A percentile compares a stretch with the other conserved stretches of the same genome.
These are phyloP conservation scores for Stereum hirsutum DNA, from an alignment of 1,284 basidiomycete genomes.

Conservation along the genomic window DNA sequence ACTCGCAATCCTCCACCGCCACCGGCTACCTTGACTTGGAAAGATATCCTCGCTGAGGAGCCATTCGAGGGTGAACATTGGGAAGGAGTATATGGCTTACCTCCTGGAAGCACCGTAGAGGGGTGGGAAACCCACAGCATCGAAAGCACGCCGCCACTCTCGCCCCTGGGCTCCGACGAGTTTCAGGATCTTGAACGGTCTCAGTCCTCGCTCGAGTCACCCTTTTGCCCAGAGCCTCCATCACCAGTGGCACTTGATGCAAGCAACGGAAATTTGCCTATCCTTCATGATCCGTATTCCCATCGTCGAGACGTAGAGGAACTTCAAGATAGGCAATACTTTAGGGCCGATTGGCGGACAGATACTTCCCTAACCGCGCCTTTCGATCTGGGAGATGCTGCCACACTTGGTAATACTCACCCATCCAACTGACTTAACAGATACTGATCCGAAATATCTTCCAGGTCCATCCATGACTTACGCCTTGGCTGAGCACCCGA, in stretches of 20 bases:
- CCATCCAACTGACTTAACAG: background rate
- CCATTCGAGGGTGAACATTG: slow-evolving; percentile 75
- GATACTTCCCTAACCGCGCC: slow-evolving; percentile 29
- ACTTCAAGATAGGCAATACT: slow-evolving; percentile 56
- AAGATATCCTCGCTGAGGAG: slow-evolving; percentile 66
- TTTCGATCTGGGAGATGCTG: slow-evolving; percentile 58
- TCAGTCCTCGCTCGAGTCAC: slow-evolving; percentile 36
- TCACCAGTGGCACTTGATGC: slow-evolving; percentile 3
- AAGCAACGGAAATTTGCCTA: slow-evolving; percentile 5
- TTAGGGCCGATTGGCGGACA: slow-evolving; percentile 52
- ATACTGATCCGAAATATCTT: background rate
- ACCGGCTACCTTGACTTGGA: slow-evolving; percentile 49
- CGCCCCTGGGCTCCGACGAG: slow-evolving; percentile 31
- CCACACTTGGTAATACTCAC: slow-evolving; percentile 46
- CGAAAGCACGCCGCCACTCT: slow-evolving; percentile 40
- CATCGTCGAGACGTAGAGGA: slow-evolving; percentile 46
- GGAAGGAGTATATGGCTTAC: slow-evolving; percentile 50
- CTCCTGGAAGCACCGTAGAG: slow-evolving; percentile 30
- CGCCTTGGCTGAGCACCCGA: slow-evolving; percentile 21
- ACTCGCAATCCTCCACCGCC: slow-evolving; percentile 33
- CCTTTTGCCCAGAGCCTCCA: slow-evolving; percentile 29
- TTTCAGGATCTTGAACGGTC: slow-evolving; percentile 31
- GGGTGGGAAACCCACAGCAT: slow-evolving; percentile 31
- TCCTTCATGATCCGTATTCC: slow-evolving; percentile 17
- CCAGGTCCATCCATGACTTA: slow-evolving; percentile 40